phyloP scores from a whole-genome alignment of 345 rosid species.

The Dimocarpus longan region DNA sequence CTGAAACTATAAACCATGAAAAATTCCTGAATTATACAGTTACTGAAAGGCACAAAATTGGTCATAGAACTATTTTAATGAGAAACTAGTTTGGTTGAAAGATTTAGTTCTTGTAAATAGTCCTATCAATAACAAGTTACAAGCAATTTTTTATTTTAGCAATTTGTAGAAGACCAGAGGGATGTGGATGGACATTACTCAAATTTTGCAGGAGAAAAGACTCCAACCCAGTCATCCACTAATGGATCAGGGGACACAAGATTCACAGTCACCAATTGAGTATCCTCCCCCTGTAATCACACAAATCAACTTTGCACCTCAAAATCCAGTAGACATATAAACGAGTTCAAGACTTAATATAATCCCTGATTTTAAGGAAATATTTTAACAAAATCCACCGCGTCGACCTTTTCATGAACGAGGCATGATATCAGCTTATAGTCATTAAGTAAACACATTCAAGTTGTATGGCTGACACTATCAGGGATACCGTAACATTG shows the following conservation, averaged over 20 bases:
- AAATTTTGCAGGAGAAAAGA: conserved; percentile 85
- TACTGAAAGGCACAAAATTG: background rate
- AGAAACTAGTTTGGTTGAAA: background rate
- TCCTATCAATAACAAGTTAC: background rate
- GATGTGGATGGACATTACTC: conserved; percentile 44
- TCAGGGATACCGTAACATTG: background rate
- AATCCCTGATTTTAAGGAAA: background rate
- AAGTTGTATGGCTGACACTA: background rate
- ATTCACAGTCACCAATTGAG: conserved; percentile 65
- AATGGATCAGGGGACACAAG: conserved; percentile 46
- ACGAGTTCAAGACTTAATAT: background rate
- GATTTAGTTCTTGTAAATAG: background rate
- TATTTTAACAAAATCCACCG: background rate
- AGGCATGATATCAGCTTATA: background rate
- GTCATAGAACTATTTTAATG: background rate
- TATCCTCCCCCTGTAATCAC: conserved; percentile 73
- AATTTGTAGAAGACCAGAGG: background rate
- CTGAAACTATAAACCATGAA: conserved; percentile 3
- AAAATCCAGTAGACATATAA: background rate
- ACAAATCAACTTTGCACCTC: background rate
- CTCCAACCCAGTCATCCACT: conserved; percentile 83
- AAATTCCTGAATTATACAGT: background rate
- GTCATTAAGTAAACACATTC: background rate
- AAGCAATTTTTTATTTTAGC: background rate
- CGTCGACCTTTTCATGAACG: background rate